Evolutionary conservation across 2,329 filamentous ascomycete genomes (phyloP).

Genomic region (Remersonia thermophila): DNA sequence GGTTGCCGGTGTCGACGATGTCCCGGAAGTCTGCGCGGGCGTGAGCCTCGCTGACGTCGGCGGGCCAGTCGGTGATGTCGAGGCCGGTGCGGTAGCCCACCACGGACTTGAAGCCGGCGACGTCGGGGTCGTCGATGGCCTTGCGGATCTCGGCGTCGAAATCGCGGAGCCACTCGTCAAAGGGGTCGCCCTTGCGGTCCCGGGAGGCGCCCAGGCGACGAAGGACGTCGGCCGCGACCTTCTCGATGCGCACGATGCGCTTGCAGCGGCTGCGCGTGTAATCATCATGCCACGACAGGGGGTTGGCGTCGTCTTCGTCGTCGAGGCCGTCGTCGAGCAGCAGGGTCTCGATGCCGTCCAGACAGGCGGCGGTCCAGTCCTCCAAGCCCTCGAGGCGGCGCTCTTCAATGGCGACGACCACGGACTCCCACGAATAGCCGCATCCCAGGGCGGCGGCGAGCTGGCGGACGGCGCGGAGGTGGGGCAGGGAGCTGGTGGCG

Average conservation of each 20-base stretch:
- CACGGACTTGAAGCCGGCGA: conserved; percentile 73
- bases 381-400: conserved; percentile 35
- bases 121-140: conserved; percentile 50
- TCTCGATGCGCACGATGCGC: conserved; percentile 68
- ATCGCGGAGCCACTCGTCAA: conserved; percentile 32
- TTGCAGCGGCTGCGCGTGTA: conserved; percentile 53
- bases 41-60: conserved; percentile 29
- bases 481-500: conserved; percentile 49
- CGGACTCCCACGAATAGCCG: conserved; percentile 47
- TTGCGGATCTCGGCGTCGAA: conserved; percentile 41
- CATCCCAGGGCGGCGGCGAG: conserved; percentile 54
- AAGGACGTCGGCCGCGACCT: conserved; percentile 52
- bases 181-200: conserved; percentile 27
- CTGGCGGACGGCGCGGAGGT: conserved; percentile 58
- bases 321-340: conserved; percentile 69
- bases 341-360: conserved; percentile 60
- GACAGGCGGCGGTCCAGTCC: conserved; percentile 49
- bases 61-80: conserved; percentile 32
- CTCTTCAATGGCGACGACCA: conserved; percentile 31
- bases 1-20: conserved; percentile 24
- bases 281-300: conserved; percentile 51
- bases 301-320: conserved; percentile 40
- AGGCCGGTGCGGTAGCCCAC: conserved; percentile 72
- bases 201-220: conserved; percentile 26
- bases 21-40: conserved; percentile 27